Evolutionary conservation across 108 stramenopile species (phyloP).

Genomic region (Phaeodactylum tricornutum): DNA sequence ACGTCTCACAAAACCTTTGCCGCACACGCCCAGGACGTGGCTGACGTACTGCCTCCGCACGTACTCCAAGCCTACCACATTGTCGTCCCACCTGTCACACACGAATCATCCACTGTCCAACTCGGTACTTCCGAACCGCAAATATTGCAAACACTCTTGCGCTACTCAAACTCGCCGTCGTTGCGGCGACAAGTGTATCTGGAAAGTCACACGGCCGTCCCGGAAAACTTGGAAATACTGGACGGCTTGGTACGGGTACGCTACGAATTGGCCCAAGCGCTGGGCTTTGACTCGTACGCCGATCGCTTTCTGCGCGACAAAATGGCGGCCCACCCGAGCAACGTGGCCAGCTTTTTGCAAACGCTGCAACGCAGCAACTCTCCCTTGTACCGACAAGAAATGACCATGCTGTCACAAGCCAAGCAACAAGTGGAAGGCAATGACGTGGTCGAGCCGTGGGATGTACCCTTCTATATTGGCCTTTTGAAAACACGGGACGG

Average conservation of each 20-base stretch:
- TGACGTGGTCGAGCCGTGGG: slow-evolving; percentile 71
- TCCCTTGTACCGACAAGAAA: slow-evolving; percentile 34
- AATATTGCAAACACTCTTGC: slow-evolving; percentile 56
- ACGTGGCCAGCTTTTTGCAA: slow-evolving; percentile 40
- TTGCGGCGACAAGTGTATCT: slow-evolving; percentile 64
- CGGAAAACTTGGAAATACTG: slow-evolving; percentile 72
- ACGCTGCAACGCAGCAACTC: slow-evolving; percentile 29
- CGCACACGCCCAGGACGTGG: slow-evolving; percentile 25
- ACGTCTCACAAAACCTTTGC: slow-evolving; percentile 42
- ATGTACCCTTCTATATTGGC: slow-evolving; percentile 66
- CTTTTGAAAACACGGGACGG: slow-evolving; percentile 50
- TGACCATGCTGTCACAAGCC: slow-evolving; percentile 40
- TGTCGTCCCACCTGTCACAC: slow-evolving; percentile 14
- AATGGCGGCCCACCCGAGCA: slow-evolving; percentile 48
- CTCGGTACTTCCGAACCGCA: slow-evolving; percentile 32
- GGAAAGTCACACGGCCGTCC: slow-evolving; percentile 48
- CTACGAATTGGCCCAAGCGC: slow-evolving; percentile 40
- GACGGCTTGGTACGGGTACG: slow-evolving; percentile 52
- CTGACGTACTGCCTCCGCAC: slow-evolving; percentile 43
- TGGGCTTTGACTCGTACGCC: slow-evolving; percentile 69
- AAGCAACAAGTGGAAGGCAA: slow-evolving; percentile 57
- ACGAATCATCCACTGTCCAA: slow-evolving; percentile 11
- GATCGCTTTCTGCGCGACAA: slow-evolving; percentile 66
- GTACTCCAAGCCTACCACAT: slow-evolving; percentile 30
- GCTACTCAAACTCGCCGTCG: slow-evolving; percentile 37